Evolutionary conservation across 495 filamentous ascomycete species (phyloP).

Genomic region (Lasiosphaeria ovina): DNA sequence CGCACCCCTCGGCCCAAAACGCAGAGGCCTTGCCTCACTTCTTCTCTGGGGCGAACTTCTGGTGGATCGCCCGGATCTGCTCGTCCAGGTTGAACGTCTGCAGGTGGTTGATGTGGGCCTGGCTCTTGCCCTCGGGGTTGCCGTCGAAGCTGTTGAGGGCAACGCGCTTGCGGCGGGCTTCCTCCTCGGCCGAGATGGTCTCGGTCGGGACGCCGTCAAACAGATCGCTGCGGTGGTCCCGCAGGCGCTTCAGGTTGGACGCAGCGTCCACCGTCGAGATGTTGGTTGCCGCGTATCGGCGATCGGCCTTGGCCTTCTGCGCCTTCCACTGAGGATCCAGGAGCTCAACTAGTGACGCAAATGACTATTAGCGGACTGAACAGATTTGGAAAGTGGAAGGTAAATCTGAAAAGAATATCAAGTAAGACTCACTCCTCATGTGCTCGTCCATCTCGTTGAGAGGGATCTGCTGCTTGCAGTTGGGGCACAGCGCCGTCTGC

Average conservation of each 20-base stretch:
- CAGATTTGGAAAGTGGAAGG: not conserved
- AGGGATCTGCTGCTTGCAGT: slow-evolving; percentile 87
- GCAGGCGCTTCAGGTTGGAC: slow-evolving; percentile 92
- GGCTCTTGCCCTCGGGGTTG: slow-evolving; percentile 56
- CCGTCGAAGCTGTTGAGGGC: slow-evolving; percentile 65
- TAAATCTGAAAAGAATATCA: no score
- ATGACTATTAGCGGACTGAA: not conserved
- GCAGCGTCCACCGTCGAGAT: slow-evolving; percentile 83
- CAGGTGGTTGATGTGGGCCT: slow-evolving; percentile 50
- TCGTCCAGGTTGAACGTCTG: slow-evolving; percentile 62
- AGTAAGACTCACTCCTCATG: slow-evolving; percentile 68
- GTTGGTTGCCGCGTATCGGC: slow-evolving; percentile 81
- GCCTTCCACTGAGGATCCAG: slow-evolving; percentile 96
- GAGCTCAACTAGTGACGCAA: slow-evolving; percentile 55
- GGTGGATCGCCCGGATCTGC: slow-evolving; percentile 66
- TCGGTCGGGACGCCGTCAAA: slow-evolving; percentile 75
- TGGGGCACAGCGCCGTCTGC: slow-evolving; percentile 80
- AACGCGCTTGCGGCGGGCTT: slow-evolving; percentile 70
- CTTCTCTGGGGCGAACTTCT: slow-evolving; percentile 56
- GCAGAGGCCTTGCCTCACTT: slow-evolving; percentile 19
- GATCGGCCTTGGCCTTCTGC: slow-evolving; percentile 83
- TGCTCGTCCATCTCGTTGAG: slow-evolving; percentile 85
- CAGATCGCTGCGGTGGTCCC: slow-evolving; percentile 87
- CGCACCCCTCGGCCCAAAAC: no score
- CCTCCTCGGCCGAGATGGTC: slow-evolving; percentile 69